Conservation (phyloP, 2,329 filamentous ascomycete species). For the Beauveria caledonica region DNA sequence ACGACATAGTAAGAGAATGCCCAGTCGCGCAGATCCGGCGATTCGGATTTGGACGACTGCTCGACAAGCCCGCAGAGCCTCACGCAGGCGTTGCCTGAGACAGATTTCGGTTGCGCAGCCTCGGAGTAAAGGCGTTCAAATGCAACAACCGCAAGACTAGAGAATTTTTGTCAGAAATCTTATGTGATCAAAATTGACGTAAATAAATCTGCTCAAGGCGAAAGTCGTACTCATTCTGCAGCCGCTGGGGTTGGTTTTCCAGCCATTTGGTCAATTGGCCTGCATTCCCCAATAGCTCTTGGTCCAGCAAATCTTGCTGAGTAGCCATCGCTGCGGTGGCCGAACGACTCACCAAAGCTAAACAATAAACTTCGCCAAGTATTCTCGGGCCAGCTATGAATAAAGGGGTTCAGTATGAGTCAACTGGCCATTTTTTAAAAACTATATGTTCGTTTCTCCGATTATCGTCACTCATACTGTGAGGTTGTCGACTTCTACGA, state of each 20-base stretch:
- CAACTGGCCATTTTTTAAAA: background rate
- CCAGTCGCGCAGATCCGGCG: conserved; percentile 35
- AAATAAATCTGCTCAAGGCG: too few relatives aligned
- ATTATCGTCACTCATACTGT: background rate
- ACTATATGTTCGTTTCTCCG: background rate
- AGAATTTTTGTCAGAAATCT: background rate
- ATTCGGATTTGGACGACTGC: conserved; percentile 44
- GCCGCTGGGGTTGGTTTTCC: conserved; percentile 28
- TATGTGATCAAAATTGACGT: background rate
- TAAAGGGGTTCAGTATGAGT: background rate
- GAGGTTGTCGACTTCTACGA: conserved; percentile 3
- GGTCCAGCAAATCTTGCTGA: conserved; percentile 6
- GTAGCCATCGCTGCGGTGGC: conserved; percentile 16
- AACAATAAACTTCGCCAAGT: background rate
- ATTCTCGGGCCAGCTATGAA: background rate
- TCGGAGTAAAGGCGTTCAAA: conserved; percentile 40
- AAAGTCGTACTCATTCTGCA: conserved; percentile 28
- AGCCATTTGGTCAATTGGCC: conserved; percentile 33
- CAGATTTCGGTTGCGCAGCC: conserved; percentile 45
- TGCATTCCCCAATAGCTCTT: conserved; percentile 28
- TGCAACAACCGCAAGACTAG: conserved; percentile 27
- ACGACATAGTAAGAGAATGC: conserved; percentile 43
- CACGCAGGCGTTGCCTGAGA: conserved; percentile 47
- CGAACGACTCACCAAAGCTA: background rate
- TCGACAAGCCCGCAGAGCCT: conserved; percentile 56